Evolutionary conservation across 1,139 yeast species (phyloP).

Genomic region (Lodderomyces parapsilosis): DNA sequence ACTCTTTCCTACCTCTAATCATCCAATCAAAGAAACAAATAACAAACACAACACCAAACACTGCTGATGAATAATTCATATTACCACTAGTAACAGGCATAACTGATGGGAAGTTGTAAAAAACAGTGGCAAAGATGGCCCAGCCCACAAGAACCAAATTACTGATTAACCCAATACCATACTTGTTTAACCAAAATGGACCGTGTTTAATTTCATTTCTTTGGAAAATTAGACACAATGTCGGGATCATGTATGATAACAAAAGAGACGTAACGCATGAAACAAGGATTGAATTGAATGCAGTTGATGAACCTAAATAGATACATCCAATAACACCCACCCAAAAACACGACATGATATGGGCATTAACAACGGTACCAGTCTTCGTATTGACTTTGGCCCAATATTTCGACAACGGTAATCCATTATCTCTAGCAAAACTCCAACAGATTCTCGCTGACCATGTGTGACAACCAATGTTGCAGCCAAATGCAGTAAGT

Average conservation of each 20-base stretch:
- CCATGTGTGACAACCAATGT: conserved; percentile 73
- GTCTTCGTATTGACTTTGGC: conserved; percentile 27
- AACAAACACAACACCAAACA: conserved; percentile 31
- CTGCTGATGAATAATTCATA: conserved; percentile 48
- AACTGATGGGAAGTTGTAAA: conserved; percentile 44
- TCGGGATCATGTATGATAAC: conserved; percentile 36
- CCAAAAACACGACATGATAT: conserved; percentile 35
- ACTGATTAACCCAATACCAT: conserved; percentile 18
- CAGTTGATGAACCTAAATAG: conserved; percentile 43
- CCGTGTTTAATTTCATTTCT: conserved; percentile 37
- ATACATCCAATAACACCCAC: conserved; percentile 39
- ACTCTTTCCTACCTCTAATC: conserved; percentile 36
- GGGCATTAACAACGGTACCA: conserved; percentile 38
- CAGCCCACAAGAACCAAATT: conserved; percentile 30
- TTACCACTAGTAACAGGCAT: conserved; percentile 44
- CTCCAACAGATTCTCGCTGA: conserved; percentile 78
- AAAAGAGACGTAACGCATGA: conserved; percentile 38
- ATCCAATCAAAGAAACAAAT: conserved; percentile 39
- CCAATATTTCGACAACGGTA: conserved; percentile 39
- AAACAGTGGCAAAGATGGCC: conserved; percentile 41
- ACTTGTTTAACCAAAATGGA: conserved; percentile 50
- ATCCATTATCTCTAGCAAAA: conserved; percentile 63
- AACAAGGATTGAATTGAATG: conserved; percentile 40
- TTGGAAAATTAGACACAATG: conserved; percentile 30
- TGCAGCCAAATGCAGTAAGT: conserved; percentile 67